Conservation (phyloP, 345 rosid species). For the Melaleuca quinquenervia region DNA sequence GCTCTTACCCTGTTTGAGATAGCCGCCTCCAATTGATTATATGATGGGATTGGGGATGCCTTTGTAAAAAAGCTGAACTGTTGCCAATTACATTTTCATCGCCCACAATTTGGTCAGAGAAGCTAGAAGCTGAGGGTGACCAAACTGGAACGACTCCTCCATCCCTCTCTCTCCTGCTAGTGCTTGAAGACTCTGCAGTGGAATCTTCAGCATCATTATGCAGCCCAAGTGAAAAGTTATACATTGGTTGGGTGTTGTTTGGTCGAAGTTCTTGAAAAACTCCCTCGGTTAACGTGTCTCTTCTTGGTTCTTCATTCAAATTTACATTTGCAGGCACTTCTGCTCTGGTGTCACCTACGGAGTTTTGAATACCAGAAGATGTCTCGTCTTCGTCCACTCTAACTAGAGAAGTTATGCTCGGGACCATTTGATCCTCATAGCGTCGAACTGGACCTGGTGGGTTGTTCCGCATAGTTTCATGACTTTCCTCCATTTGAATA, state of each 20-base stretch:
- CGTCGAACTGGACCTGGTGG: slow-evolving; percentile 25
- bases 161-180: slow-evolving; percentile 75
- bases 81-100: slow-evolving; percentile 73
- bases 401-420: slow-evolving; percentile 73
- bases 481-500: slow-evolving; percentile 50
- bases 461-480: slow-evolving; percentile 43
- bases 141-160: slow-evolving; percentile 93
- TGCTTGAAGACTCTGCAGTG: slow-evolving; percentile 82
- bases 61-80: slow-evolving; percentile 70
- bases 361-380: slow-evolving; percentile 40
- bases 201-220: slow-evolving; percentile 60
- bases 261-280: slow-evolving; percentile 15
- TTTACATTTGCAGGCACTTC: slow-evolving; percentile 71
- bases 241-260: slow-evolving; percentile 19
- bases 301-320: slow-evolving; percentile 40
- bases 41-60: slow-evolving; percentile 78
- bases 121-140: slow-evolving; percentile 64
- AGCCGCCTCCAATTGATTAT: slow-evolving; percentile 75
- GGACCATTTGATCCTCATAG: slow-evolving; percentile 98
- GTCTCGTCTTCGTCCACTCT: slow-evolving; percentile 73
- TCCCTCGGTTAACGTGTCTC: slow-evolving; percentile 27
- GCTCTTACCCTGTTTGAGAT: slow-evolving; percentile 74
- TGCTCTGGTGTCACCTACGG: slow-evolving; percentile 55
- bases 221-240: slow-evolving; percentile 28
- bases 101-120: slow-evolving; percentile 63